These are phyloP conservation scores for Xylaria grammica DNA, from an alignment of 495 filamentous ascomycete genomes.

Conservation along the genomic window DNA sequence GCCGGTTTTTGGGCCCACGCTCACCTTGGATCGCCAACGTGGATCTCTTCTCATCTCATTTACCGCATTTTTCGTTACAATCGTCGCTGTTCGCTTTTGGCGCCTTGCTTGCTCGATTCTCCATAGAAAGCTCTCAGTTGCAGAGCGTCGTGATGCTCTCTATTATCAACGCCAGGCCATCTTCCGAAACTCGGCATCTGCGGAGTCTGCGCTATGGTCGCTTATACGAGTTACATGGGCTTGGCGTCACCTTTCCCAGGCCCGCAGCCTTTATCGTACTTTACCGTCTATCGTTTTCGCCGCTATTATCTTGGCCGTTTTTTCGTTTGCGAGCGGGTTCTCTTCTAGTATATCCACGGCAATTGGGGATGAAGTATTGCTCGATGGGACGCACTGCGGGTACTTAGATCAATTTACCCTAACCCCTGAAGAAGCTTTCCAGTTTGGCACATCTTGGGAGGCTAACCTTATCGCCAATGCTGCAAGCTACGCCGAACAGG, in stretches of 20 bases:
- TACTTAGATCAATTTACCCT: too few species aligned
- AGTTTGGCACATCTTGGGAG: neutral
- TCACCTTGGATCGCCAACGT: conserved; percentile 25
- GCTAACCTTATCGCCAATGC: neutral
- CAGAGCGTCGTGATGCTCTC: conserved; percentile 16
- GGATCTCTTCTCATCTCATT: conserved; percentile 34
- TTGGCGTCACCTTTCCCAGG: neutral
- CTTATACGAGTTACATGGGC: conserved; percentile 18
- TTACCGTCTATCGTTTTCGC: neutral
- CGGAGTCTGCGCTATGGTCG: conserved; percentile 9
- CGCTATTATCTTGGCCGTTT: neutral
- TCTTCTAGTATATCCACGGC: conserved; percentile 8
- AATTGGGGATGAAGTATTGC: conserved; percentile 3
- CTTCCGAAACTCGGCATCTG: conserved; percentile 25
- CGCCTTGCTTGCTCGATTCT: conserved; percentile 22
- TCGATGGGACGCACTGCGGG: neutral
- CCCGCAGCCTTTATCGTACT: neutral
- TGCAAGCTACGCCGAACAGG: neutral
- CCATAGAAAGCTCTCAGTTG: conserved; percentile 22
- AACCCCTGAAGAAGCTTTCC: too few species aligned
- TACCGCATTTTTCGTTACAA: conserved; percentile 28
- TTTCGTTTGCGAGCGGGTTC: neutral
- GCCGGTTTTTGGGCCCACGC: conserved; percentile 25
- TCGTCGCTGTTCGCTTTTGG: conserved; percentile 27
- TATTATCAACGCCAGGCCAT: conserved; percentile 31